Percentiles rank a stretch among this genome's conserved stretches.
Evolutionary conservation across 805 yeast species (phyloP).

Genomic region (Yarrowia divulgata): DNA sequence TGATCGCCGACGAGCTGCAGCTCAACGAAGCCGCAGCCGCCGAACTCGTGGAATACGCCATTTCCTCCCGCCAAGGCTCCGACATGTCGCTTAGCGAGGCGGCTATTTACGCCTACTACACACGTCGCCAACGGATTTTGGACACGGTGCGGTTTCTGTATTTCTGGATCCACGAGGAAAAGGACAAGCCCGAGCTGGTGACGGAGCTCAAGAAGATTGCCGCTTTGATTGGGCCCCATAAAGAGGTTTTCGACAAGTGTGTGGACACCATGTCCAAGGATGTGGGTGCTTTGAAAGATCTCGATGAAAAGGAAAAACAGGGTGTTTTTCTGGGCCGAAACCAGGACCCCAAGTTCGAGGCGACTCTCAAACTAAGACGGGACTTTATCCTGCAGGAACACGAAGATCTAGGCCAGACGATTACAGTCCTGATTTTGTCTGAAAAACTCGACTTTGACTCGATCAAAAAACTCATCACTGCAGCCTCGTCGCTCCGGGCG

Average conservation of each 20-base stretch:
- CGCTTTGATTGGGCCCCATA: slow-evolving; percentile 34
- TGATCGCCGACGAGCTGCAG: slow-evolving; percentile 68
- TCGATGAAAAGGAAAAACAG: slow-evolving; percentile 60
- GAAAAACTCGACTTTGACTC: slow-evolving; percentile 46
- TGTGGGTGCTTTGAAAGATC: slow-evolving; percentile 61
- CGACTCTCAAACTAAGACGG: slow-evolving; percentile 64
- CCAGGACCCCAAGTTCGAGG: slow-evolving; percentile 55
- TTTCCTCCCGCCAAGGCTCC: slow-evolving; percentile 52
- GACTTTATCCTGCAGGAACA: slow-evolving; percentile 70
- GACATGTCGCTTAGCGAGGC: slow-evolving; percentile 49
- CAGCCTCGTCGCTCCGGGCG: slow-evolving; percentile 58
- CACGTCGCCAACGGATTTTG: slow-evolving; percentile 75
- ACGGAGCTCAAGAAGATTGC: slow-evolving; percentile 28
- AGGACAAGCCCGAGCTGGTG: slow-evolving; percentile 7
- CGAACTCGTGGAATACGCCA: slow-evolving; percentile 64
- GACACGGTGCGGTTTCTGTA: slow-evolving; percentile 50
- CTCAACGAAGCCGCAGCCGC: slow-evolving; percentile 82
- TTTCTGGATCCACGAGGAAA: slow-evolving; percentile 33
- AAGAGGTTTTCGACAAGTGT: slow-evolving; percentile 53
- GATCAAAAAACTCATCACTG: slow-evolving; percentile 52
- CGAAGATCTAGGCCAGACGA: slow-evolving; percentile 71
- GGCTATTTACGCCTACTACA: slow-evolving; percentile 72
- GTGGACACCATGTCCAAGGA: slow-evolving; percentile 64
- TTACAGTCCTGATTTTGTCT: slow-evolving; percentile 58
- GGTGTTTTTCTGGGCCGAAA: slow-evolving; percentile 60